Evolutionary conservation across 2,329 filamentous ascomycete species (phyloP), one percentile per base, ranked within the genome.

Genomic region (Boeremia lycopersici): DNA sequence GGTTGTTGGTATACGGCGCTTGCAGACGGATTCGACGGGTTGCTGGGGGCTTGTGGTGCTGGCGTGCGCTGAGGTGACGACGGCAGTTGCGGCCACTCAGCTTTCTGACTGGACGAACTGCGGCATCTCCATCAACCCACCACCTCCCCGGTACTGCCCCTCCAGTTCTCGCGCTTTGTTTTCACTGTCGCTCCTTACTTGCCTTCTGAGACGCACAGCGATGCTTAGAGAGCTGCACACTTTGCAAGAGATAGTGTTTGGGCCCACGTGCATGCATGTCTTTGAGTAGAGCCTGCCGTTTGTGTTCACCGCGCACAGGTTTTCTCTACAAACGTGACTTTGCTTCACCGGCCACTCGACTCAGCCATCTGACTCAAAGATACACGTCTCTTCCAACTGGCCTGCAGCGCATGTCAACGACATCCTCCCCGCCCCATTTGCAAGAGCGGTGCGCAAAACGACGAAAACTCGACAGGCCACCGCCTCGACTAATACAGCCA

Each of bases 381-480:
- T 38, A 11, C 26, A n/a, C 41, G 13, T 8, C 53, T 48, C 28
- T 53, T 51, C 45, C 29, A n/a, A 13, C 49, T 33, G 35, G 45
- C 38, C 43, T 48, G 44, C 57, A 59, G 60, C 69, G 69, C 57
- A 75, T 76, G 73, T 70, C 68, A 60, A 68, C 57, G 31, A 48
- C 44, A 52, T 42, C 43, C 40, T 56, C 62, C 29, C 53, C 64
- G 30, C 59, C 67, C 34, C 43, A 58, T 17, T 45, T 52, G 48
- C 66, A 70, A 57, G 57, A 70, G 57, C 70, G 60, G 26, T 61
- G 58, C 48, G 52, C 65, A 41, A 76, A 75, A 65, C 62, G 72
- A 59, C 64, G 68, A 44, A 74, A 63, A 60, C 59, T 64, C 47
- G 65, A 57, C 29, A 31, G 30, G 25, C 36, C 39, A 28, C 51